phyloP scores from a whole-genome alignment of 2,329 filamentous ascomycete genomes.

The Dactylellina haptotyla region DNA sequence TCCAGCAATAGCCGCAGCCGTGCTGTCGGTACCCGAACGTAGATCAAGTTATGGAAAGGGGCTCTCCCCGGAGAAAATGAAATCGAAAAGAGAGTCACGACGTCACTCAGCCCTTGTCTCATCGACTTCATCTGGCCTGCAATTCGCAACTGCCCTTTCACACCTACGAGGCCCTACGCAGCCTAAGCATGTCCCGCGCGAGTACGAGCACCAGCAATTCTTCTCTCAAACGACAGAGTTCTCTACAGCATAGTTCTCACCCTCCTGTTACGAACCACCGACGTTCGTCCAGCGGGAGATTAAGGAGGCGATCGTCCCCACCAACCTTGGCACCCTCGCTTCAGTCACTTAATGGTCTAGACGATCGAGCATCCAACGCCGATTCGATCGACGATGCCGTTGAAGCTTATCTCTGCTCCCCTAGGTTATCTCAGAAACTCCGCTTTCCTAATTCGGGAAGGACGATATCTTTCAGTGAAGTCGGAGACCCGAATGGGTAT shows the following conservation, averaged over 20 bases:
- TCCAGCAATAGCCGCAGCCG: constrained; percentile 53
- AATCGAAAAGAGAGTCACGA: constrained; percentile 54
- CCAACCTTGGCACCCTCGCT: constrained; percentile 41
- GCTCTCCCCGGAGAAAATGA: constrained; percentile 53
- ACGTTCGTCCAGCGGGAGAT: constrained; percentile 47
- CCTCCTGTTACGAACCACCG: constrained; percentile 41
- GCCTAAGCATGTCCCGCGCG: constrained; percentile 52
- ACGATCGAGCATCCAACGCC: constrained; percentile 78
- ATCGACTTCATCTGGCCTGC: constrained; percentile 54
- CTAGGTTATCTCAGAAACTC: constrained; percentile 87
- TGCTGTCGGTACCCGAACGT: constrained; percentile 54
- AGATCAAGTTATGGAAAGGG: constrained; percentile 53
- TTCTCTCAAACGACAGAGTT: constrained; percentile 56
- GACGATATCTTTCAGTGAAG: constrained; percentile 93
- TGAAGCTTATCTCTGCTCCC: constrained; percentile 81
- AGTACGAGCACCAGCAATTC: constrained; percentile 54
- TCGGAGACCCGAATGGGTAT: constrained; percentile 88
- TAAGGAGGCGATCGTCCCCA: constrained; percentile 51
- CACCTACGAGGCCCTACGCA: constrained; percentile 55
- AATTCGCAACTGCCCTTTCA: constrained; percentile 55
- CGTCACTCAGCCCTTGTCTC: constrained; percentile 55
- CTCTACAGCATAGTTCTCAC: constrained; percentile 43
- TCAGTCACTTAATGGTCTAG: constrained; percentile 66
- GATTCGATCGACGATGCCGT: constrained; percentile 92
- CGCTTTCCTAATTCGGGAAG: constrained; percentile 85